Conservation (phyloP, 495 filamentous ascomycete species). For the Chlorociboria aeruginascens region DNA sequence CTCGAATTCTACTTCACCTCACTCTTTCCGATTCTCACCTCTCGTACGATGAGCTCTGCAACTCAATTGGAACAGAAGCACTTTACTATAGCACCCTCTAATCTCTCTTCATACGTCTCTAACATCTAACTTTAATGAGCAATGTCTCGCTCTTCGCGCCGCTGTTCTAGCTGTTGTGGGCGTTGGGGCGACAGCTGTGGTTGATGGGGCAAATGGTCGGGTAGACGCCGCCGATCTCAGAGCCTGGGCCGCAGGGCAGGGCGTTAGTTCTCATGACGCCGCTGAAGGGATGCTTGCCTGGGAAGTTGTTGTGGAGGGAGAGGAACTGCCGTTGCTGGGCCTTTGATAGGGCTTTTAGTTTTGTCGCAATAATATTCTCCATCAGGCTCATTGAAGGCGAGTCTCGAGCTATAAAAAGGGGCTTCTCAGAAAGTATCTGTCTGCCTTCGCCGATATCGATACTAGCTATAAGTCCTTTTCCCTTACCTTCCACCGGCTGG, state of each 20-base stretch:
- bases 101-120: not conserved
- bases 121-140: not conserved
- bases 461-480: slow-evolving; percentile 26
- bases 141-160: slow-evolving; percentile 15
- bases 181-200: slow-evolving; percentile 32
- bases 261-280: slow-evolving; percentile 28
- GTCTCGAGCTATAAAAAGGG: slow-evolving; percentile 23
- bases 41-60: too few species aligned
- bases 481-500: slow-evolving; percentile 24
- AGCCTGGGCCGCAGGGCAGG: slow-evolving; percentile 21
- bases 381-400: slow-evolving; percentile 12
- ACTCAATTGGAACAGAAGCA: not conserved
- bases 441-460: slow-evolving; percentile 26
- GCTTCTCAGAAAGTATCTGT: slow-evolving; percentile 26
- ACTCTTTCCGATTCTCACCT: too few species aligned
- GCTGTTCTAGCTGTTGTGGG: slow-evolving; percentile 27
- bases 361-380: slow-evolving; percentile 20
- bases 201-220: slow-evolving; percentile 26
- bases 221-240: slow-evolving; percentile 23
- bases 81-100: slow-evolving; percentile 9
- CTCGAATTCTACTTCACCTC: too few species aligned
- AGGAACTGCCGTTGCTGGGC: slow-evolving; percentile 29
- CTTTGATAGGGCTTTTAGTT: slow-evolving; percentile 24
- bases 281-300: slow-evolving; percentile 22
- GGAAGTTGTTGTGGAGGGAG: slow-evolving; percentile 30